Evolutionary conservation across 306 rosid genomes (phyloP).

Genomic region (Prosopis cineraria): DNA sequence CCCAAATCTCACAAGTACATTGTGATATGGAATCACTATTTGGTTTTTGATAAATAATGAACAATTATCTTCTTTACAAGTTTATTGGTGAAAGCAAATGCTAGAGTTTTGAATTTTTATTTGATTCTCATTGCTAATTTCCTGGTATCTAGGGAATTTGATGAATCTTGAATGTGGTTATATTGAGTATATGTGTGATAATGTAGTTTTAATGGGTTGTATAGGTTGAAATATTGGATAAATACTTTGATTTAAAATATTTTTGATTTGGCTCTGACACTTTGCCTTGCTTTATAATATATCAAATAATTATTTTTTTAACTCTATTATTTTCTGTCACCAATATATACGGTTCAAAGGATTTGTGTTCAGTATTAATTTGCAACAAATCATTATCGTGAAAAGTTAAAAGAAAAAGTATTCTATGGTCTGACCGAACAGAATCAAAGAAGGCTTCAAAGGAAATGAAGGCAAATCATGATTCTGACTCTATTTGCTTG

Average conservation of each 20-base stretch:
- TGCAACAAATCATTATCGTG: not conserved
- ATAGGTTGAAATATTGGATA: not conserved
- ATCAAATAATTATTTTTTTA: not conserved
- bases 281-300: not conserved
- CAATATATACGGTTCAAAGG: not conserved
- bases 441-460: not conserved
- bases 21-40: not conserved
- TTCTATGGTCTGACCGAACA: not conserved
- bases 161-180: too few species aligned
- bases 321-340: not conserved
- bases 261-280: not conserved
- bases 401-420: not conserved
- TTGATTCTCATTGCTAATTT: too few species aligned
- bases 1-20: not conserved
- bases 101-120: too few species aligned
- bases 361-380: not conserved
- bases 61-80: not conserved
- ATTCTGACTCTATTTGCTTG: not conserved
- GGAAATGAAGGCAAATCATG: not conserved
- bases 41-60: not conserved
- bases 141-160: too few species aligned
- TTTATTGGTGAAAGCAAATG: not conserved
- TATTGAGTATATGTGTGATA: too few species aligned
- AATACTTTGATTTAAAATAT: not conserved
- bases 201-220: not conserved